phyloP scores from a whole-genome alignment of 108 stramenopile genomes.

The Skeletonema costatum region DNA sequence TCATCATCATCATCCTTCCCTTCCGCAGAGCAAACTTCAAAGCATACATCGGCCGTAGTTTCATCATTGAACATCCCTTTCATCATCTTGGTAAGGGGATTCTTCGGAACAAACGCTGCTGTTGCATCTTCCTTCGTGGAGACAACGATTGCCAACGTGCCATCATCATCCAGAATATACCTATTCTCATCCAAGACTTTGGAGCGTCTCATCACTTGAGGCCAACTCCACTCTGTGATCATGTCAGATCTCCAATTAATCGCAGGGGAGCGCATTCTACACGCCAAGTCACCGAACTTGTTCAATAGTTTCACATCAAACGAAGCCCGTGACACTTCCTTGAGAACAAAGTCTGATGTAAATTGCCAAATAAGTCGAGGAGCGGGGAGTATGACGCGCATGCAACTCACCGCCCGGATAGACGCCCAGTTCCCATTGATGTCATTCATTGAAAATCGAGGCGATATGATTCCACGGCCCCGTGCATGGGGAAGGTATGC shows the following conservation, averaged over 20 bases:
- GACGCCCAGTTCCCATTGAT: background rate
- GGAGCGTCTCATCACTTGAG: background rate
- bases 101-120: background rate
- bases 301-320: background rate
- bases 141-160: background rate
- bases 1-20: background rate
- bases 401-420: background rate
- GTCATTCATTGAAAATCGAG: background rate
- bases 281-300: background rate
- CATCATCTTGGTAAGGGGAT: background rate
- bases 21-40: background rate
- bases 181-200: background rate
- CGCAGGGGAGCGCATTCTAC: background rate
- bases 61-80: background rate
- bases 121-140: background rate
- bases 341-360: background rate
- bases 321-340: background rate
- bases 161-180: background rate
- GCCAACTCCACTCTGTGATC: background rate
- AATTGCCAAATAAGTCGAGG: background rate
- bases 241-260: too few species aligned
- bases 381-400: background rate
- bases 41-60: background rate
- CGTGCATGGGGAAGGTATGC: too few species aligned
- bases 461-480: background rate